Percentiles rank a stretch among this genome's conserved stretches.
phyloP scores from a whole-genome alignment of 108 stramenopile genomes.

The Nitzschia palea region DNA sequence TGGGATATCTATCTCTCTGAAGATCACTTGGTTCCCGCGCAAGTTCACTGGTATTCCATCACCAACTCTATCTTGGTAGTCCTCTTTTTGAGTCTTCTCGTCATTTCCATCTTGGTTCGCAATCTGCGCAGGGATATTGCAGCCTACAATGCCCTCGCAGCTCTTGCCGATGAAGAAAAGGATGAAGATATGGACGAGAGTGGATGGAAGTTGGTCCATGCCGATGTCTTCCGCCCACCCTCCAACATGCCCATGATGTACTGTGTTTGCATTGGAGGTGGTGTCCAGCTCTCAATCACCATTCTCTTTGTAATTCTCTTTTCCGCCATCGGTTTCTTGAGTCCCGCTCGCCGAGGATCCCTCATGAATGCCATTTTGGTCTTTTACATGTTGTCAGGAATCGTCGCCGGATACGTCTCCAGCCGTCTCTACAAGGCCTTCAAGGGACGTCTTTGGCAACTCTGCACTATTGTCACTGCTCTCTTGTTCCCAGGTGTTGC shows the following conservation, averaged over 20 bases:
- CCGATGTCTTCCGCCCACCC: constrained; percentile 99
- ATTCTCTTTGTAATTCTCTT: constrained; percentile 76
- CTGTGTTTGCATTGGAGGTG: constrained; percentile 95
- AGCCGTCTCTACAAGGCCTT: constrained; percentile 94
- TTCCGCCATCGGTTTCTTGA: constrained; percentile 92
- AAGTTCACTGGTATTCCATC: constrained; percentile 98
- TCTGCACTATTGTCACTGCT: constrained; percentile 93
- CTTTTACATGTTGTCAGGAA: constrained; percentile 92
- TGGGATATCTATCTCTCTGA: constrained; percentile 98
- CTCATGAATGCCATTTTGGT: constrained; percentile 89
- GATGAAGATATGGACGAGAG: constrained; percentile 90
- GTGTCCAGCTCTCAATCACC: constrained; percentile 77
- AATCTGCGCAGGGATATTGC: constrained; percentile 94
- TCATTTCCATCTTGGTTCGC: constrained; percentile 93
- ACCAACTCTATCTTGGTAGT: constrained; percentile 95
- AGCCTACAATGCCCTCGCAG: constrained; percentile 92
- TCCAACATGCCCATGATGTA: constrained; percentile 89
- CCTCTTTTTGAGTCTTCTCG: constrained; percentile 92
- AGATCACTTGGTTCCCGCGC: constrained; percentile 89
- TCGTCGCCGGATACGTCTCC: constrained; percentile 85
- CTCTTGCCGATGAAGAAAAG: constrained; percentile 88
- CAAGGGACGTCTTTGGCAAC: constrained; percentile 92
- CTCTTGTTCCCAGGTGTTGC: constrained; percentile 87
- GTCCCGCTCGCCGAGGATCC: constrained; percentile 91
- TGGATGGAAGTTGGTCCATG: constrained; percentile 99